Evolutionary conservation across 2,329 filamentous ascomycete species (phyloP), one percentile per base, ranked within the genome.

Genomic region (Mycogone perniciosa): DNA sequence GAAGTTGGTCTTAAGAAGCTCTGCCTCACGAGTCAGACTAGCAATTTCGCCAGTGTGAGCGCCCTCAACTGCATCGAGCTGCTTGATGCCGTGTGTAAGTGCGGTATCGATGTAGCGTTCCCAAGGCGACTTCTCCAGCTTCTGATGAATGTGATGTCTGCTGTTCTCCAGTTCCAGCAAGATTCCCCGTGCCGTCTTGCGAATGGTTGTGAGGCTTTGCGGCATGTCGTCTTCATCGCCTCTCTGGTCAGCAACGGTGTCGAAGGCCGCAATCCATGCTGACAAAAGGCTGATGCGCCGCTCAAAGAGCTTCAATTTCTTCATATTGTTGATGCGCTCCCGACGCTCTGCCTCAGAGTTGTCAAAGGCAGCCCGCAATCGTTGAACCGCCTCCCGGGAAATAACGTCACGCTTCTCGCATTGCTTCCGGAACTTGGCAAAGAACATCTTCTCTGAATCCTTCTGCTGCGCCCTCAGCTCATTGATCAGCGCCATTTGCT

Each of bases 401-500:
- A 89, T 79, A 7, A 73, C 73, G 47, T 93, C 87, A 55, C 88
- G 83, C 76, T 95, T 96, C 64, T 93, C 89, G 51, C 80, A 82
- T 60, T 95, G 89, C 69, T 96, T 96, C 61, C 85, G 85, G 72
- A 96, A 95, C 64, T 97, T 97, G 59, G 81, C 77, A 59, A 92
- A 92, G 45, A 89, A 90, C 4, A 83, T 75, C 35, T 80, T 81
- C 64, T 97, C 93, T 4, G 85, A 85, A 50, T 97, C 88, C 66
- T 90, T 95, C 64, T 96, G 89, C 67, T 96, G 89, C 29, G 87
- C 87, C 71, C 93, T 90, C 50, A 99, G 80, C 66, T 97, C 91
- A 60, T 95, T 96, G 68, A 99, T 99, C 63, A 96, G 71, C n/a
- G 84, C 86, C 79, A 96, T 91, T 67, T 99, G 92, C 71, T 99